phyloP scores from a whole-genome alignment of 2,329 filamentous ascomycete genomes.

The Cladosporium oxysporum region DNA sequence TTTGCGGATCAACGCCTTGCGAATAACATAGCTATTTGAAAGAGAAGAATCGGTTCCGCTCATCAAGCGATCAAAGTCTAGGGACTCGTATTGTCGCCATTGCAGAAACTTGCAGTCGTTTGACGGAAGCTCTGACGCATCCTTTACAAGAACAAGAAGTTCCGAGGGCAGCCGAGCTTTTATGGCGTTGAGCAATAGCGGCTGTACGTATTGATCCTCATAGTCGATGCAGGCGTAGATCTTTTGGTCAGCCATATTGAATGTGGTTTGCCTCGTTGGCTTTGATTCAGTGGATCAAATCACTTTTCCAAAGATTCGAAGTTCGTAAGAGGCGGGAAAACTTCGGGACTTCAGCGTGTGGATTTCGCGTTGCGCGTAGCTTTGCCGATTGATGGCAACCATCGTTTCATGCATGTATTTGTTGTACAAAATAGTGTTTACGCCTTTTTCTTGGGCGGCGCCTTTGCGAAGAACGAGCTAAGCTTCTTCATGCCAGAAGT shows the following conservation, averaged over 20 bases:
- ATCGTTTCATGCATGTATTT: neutral
- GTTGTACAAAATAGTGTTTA: neutral
- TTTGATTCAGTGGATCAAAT: neutral
- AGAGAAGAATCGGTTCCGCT: conserved; percentile 63
- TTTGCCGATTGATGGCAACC: neutral
- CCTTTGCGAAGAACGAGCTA: conserved; percentile 87
- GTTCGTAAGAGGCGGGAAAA: neutral
- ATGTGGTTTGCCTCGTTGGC: neutral
- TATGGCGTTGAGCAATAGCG: conserved; percentile 76
- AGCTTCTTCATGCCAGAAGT: conserved; percentile 95
- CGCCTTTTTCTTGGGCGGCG: conserved; percentile 25
- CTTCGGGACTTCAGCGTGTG: conserved; percentile 2
- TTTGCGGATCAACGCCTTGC: conserved; percentile 94
- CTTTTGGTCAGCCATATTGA: conserved; percentile 22
- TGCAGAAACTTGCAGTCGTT: conserved; percentile 63
- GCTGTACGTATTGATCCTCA: conserved; percentile 86
- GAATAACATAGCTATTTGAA: conserved; percentile 89
- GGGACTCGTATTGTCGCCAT: conserved; percentile 80
- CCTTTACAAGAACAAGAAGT: conserved; percentile 41
- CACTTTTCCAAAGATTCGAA: neutral
- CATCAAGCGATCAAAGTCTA: conserved; percentile 79
- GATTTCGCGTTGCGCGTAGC: conserved; percentile 4
- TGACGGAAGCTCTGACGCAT: conserved; percentile 57
- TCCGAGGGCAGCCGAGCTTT: conserved; percentile 58
- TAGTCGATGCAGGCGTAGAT: conserved; percentile 78